phyloP scores from a whole-genome alignment of 2,329 filamentous ascomycete genomes.

The Curvularia lunata region DNA sequence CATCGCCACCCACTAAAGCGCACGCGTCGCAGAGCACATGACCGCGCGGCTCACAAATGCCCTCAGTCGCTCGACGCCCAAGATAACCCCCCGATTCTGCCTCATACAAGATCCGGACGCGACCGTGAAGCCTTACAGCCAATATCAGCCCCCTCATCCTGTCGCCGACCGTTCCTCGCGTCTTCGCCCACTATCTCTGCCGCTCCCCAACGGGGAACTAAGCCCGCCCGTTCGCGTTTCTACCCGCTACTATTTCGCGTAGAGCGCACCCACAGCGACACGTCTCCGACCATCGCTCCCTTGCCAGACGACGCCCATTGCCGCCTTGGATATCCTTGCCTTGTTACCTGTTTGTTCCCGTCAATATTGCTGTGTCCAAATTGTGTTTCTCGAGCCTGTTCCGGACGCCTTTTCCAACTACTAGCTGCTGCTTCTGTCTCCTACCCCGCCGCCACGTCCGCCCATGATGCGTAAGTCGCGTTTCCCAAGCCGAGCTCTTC shows the following conservation, averaged over 20 bases:
- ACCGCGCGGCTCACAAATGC: slow-evolving; percentile 27
- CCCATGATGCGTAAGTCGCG: slow-evolving; percentile 29
- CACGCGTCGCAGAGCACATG: slow-evolving; percentile 28
- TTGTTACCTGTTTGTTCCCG: background rate
- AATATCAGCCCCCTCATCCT: slow-evolving; percentile 7
- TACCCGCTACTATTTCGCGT: slow-evolving; percentile 17
- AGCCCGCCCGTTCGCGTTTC: slow-evolving; percentile 30
- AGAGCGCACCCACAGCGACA: slow-evolving; percentile 19
- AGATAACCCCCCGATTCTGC: slow-evolving; percentile 9
- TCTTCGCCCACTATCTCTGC: slow-evolving; percentile 9
- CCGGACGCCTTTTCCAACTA: slow-evolving; percentile 12
- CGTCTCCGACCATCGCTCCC: slow-evolving; percentile 14
- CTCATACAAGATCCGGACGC: slow-evolving; percentile 27
- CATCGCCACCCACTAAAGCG: slow-evolving; percentile 28
- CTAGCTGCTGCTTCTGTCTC: slow-evolving; percentile 14
- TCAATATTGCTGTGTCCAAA: background rate
- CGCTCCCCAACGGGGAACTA: slow-evolving; percentile 3
- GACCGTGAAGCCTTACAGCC: slow-evolving; percentile 11
- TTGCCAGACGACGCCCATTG: slow-evolving; percentile 6
- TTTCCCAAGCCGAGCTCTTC: slow-evolving; percentile 16
- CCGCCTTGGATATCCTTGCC: background rate
- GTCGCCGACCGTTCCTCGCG: slow-evolving; percentile 10
- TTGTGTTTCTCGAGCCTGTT: slow-evolving; percentile 6
- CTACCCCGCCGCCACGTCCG: slow-evolving; percentile 26
- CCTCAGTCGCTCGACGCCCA: slow-evolving; percentile 21